A percentile compares a stretch with the other conserved stretches of the same genome.
These are phyloP conservation scores for Cladophialophora bantiana DNA, from an alignment of 2,329 filamentous ascomycete species.

Conservation along the genomic window DNA sequence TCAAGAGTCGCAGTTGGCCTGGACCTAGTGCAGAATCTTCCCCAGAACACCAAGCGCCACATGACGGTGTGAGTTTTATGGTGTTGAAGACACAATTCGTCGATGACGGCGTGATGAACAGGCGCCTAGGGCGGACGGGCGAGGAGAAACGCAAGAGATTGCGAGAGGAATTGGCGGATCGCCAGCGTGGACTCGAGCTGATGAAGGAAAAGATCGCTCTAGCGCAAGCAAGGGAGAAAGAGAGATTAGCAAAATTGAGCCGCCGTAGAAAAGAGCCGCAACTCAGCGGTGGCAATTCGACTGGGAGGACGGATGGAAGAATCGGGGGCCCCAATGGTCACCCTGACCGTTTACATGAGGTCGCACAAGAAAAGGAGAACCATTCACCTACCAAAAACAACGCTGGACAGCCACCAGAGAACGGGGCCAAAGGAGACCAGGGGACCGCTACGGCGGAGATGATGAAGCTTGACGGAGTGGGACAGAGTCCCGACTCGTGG, in stretches of 20 bases:
- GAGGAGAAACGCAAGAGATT: constrained; percentile 59
- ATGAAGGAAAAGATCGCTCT: constrained; percentile 32
- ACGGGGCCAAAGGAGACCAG: neutral
- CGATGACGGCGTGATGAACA: constrained; percentile 65
- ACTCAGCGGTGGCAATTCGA: neutral
- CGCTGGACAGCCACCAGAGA: neutral
- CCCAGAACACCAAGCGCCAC: constrained; percentile 61
- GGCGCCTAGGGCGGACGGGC: constrained; percentile 55
- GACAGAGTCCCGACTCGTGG: constrained; percentile 31
- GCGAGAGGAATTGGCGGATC: constrained; percentile 46
- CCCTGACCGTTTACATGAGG: neutral
- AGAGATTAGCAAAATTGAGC: constrained; percentile 16
- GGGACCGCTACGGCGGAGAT: neutral
- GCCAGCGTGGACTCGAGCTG: constrained; percentile 32
- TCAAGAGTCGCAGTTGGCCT: constrained; percentile 78
- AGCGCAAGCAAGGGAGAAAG: constrained; percentile 8
- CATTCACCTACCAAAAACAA: neutral
- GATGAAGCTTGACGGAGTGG: constrained; percentile 25
- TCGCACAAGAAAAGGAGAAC: constrained; percentile 10
- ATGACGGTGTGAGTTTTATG: constrained; percentile 91
- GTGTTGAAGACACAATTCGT: constrained; percentile 85
- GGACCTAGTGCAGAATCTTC: constrained; percentile 24
- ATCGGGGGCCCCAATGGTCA: neutral
- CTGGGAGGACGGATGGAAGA: neutral
- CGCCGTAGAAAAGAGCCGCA: constrained; percentile 4